Evolutionary conservation across 164 flowering plant genomes (phyloP).

Genomic region (Nelumbo lutea): DNA sequence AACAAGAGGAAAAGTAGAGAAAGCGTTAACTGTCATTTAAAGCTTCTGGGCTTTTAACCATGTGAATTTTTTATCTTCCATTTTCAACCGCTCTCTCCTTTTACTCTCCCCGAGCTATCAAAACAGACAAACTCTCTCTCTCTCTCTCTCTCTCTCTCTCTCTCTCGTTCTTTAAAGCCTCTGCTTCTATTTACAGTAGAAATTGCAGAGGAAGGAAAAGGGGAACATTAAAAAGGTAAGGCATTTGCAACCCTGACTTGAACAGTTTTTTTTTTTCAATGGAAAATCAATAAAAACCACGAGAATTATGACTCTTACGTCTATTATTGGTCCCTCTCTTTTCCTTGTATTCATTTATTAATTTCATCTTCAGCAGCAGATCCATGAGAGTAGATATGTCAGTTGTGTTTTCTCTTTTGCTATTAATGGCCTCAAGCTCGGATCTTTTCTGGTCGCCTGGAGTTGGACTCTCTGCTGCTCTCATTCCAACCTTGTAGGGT

Average conservation of each 20-base stretch:
- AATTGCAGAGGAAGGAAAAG: slow-evolving; percentile 1
- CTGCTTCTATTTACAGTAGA: slow-evolving; percentile 8
- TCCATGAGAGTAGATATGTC: neutral
- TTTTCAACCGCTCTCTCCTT: neutral
- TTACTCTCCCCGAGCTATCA: neutral
- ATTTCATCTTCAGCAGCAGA: neutral
- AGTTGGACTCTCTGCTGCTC: neutral
- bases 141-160: neutral
- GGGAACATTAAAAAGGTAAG: slow-evolving; percentile 2
- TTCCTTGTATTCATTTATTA: neutral
- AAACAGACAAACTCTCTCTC: neutral
- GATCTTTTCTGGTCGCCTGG: neutral
- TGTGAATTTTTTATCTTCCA: no score
- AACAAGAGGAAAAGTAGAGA: neutral
- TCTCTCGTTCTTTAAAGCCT: neutral
- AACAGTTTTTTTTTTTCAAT: neutral
- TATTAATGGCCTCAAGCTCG: neutral
- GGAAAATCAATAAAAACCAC: neutral
- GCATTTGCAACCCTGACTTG: neutral
- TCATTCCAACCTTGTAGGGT: neutral
- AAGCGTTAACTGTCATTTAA: neutral
- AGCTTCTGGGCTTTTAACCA: neutral
- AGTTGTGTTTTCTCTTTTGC: neutral
- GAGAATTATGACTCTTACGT: neutral
- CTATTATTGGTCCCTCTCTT: neutral